Evolutionary conservation across 164 flowering plant genomes (phyloP).

Genomic region (Vitis cinerea): DNA sequence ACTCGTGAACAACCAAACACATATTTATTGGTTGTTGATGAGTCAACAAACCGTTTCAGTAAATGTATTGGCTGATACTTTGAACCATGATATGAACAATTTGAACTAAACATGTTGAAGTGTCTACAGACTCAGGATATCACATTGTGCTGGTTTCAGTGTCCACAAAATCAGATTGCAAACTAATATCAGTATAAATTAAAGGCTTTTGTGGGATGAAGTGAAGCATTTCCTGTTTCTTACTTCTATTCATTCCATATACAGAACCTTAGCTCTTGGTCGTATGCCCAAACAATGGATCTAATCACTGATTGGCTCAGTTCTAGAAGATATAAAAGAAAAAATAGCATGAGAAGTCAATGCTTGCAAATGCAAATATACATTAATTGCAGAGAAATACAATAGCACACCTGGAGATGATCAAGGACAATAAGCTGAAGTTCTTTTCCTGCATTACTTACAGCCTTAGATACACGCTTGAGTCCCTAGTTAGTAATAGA

Average conservation of each 20-base stretch:
- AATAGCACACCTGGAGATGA: conserved; percentile 72
- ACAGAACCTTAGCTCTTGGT: background rate
- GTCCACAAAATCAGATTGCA: background rate
- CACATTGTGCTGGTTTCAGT: background rate
- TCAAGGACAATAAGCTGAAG: conserved; percentile 77
- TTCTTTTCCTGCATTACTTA: conserved; percentile 83
- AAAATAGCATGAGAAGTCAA: background rate
- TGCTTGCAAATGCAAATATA: background rate
- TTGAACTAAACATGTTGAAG: background rate
- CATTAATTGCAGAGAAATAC: background rate
- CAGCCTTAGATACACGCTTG: conserved; percentile 74
- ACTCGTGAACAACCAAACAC: too few species aligned
- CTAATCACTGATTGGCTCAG: background rate
- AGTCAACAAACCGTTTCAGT: too few species aligned
- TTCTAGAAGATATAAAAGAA: background rate
- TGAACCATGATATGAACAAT: background rate
- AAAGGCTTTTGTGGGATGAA: background rate
- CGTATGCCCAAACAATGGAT: background rate
- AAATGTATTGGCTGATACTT: too few species aligned
- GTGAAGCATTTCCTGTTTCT: background rate
- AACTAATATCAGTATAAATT: background rate
- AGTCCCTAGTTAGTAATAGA: conserved; percentile 52
- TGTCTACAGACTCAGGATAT: background rate
- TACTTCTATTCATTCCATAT: background rate
- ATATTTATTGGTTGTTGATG: too few species aligned